These are phyloP conservation scores for Zasmidium angulare DNA, from an alignment of 2,329 filamentous ascomycete genomes.

Conservation along the genomic window DNA sequence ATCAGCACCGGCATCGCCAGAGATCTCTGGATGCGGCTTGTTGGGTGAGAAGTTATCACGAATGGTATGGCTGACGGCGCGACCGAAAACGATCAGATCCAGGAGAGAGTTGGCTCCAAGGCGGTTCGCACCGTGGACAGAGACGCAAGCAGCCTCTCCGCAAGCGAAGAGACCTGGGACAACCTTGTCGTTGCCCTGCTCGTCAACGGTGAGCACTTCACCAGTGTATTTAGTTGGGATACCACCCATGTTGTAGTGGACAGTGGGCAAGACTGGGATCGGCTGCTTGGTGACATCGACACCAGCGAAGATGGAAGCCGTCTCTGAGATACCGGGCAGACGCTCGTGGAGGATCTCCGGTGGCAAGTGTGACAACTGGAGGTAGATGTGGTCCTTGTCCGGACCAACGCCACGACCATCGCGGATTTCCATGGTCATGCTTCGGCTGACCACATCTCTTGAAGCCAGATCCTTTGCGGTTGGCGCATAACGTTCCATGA, in stretches of 20 bases:
- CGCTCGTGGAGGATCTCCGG: slow-evolving; percentile 91
- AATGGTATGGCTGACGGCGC: slow-evolving; percentile 95
- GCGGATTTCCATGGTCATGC: slow-evolving; percentile 97
- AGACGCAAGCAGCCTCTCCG: slow-evolving; percentile 95
- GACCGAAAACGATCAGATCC: slow-evolving; percentile 95
- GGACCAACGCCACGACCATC: slow-evolving; percentile 95
- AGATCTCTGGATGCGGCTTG: slow-evolving; percentile 72
- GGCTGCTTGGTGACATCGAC: slow-evolving; percentile 97
- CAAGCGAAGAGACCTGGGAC: slow-evolving; percentile 95
- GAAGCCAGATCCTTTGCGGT: slow-evolving; percentile 97
- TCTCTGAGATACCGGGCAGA: slow-evolving; percentile 97
- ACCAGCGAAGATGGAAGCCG: slow-evolving; percentile 93
- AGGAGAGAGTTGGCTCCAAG: slow-evolving; percentile 97
- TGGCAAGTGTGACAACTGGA: slow-evolving; percentile 93
- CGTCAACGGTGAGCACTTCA: slow-evolving; percentile 88
- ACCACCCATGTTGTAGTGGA: slow-evolving; percentile 99
- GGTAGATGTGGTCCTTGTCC: slow-evolving; percentile 98
- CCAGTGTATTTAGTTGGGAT: slow-evolving; percentile 97
- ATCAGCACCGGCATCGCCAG: slow-evolving; percentile 83
- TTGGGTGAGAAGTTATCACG: slow-evolving; percentile 90
- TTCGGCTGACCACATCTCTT: slow-evolving; percentile 93
- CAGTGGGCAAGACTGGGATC: slow-evolving; percentile 92
- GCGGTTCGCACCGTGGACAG: slow-evolving; percentile 96
- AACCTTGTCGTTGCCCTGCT: slow-evolving; percentile 83
- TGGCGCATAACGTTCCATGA: slow-evolving; percentile 98